Percentiles rank a stretch among this genome's conserved stretches.
Conservation (phyloP, 2,329 filamentous ascomycete species). For the Aspergillus brasiliensis region DNA sequence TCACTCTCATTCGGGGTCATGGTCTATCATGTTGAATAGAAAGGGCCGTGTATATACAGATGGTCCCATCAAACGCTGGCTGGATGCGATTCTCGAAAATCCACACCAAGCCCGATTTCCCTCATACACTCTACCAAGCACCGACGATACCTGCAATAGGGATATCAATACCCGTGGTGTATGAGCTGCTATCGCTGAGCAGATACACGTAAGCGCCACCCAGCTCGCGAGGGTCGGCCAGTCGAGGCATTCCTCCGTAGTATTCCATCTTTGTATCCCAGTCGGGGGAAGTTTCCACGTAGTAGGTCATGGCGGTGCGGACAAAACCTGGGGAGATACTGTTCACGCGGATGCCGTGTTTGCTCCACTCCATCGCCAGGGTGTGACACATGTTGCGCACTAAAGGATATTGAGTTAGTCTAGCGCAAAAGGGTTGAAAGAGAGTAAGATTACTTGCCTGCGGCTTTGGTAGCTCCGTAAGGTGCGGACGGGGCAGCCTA, state of each 20-base stretch:
- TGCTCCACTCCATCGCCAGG: conserved; percentile 54
- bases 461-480: conserved; percentile 51
- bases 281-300: conserved; percentile 55
- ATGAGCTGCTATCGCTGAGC: conserved; percentile 50
- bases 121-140: conserved; percentile 21
- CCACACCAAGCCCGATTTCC: background rate
- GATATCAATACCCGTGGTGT: conserved; percentile 43
- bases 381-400: conserved; percentile 34
- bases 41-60: background rate
- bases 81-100: background rate
- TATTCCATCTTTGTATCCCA: conserved; percentile 62
- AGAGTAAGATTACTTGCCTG: conserved; percentile 21
- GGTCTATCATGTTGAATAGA: background rate
- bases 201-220: conserved; percentile 61
- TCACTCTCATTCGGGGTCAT: background rate
- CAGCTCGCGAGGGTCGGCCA: conserved; percentile 57
- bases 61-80: background rate
- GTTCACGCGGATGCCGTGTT: conserved; percentile 45
- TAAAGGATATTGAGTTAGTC: background rate
- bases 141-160: conserved; percentile 44
- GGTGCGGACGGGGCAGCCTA: conserved; percentile 54
- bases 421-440: background rate
- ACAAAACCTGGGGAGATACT: conserved; percentile 51
- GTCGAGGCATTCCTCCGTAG: conserved; percentile 59
- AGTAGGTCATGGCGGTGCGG: conserved; percentile 51